A percentile compares a stretch with the other conserved stretches of the same genome.
Conservation (phyloP, 805 yeast species). For the Yarrowia sp. region DNA sequence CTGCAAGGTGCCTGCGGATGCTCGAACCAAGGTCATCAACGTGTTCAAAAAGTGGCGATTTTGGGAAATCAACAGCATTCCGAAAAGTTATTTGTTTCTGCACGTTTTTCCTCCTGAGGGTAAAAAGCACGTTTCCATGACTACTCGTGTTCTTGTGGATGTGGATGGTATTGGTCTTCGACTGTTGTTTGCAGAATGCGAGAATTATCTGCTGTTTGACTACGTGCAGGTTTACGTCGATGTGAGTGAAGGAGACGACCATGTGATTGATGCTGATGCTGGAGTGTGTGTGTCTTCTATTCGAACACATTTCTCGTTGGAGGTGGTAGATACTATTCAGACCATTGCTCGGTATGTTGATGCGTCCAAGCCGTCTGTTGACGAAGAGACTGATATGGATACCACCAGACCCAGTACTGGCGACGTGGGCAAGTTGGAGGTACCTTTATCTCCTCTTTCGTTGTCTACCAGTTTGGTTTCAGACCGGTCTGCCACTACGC, state of each 20-base stretch:
- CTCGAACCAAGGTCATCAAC: constrained; percentile 51
- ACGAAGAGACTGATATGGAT: not conserved
- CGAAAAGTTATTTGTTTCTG: constrained; percentile 53
- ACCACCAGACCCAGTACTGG: not conserved
- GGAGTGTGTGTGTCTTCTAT: not conserved
- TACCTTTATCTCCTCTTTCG: not conserved
- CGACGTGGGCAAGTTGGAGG: not conserved
- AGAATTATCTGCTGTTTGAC: constrained; percentile 39
- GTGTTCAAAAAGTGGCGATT: constrained; percentile 78
- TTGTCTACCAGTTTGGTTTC: not conserved
- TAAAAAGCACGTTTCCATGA: constrained; percentile 27
- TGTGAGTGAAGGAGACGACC: not conserved
- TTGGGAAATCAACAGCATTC: constrained; percentile 77
- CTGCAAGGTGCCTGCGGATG: constrained; percentile 51
- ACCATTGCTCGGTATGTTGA: not conserved
- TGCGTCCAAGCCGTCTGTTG: not conserved
- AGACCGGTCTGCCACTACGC: not conserved
- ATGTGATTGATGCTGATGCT: constrained; percentile 2
- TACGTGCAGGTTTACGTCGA: constrained; percentile 1
- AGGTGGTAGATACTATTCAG: not conserved
- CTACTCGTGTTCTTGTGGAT: constrained; percentile 27
- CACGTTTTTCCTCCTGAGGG: constrained; percentile 43
- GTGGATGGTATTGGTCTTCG: constrained; percentile 38
- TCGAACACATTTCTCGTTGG: not conserved
- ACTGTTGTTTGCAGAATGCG: constrained; percentile 34